Evolutionary conservation across 805 yeast genomes (phyloP).

Genomic region (Millerago galiae): DNA sequence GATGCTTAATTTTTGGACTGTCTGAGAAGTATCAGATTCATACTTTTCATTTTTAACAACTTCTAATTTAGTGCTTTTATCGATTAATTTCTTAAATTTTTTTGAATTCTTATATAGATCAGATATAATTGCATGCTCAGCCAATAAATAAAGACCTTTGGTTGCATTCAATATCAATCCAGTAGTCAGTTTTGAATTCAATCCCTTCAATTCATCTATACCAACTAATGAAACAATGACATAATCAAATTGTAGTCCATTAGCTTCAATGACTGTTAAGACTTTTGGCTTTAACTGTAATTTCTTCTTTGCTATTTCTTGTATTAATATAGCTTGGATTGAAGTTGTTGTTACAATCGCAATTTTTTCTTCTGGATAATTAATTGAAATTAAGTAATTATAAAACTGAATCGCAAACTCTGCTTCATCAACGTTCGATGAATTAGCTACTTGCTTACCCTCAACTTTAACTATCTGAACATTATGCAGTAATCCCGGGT

Average conservation of each 20-base stretch:
- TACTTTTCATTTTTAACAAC: not conserved
- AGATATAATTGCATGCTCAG: not conserved
- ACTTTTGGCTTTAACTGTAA: not conserved
- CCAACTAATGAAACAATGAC: not conserved
- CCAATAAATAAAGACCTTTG: not conserved
- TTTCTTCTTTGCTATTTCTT: not conserved
- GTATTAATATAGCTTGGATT: constrained; percentile 8
- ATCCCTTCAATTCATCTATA: not conserved
- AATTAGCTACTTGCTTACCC: constrained; percentile 26
- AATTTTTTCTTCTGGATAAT: constrained; percentile 34
- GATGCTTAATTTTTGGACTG: not conserved
- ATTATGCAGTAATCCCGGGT: not conserved
- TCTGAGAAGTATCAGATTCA: not conserved
- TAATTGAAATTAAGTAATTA: constrained; percentile 39
- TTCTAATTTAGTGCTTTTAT: not conserved
- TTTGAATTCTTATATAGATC: not conserved
- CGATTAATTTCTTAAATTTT: not conserved
- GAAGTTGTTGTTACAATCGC: constrained; percentile 35
- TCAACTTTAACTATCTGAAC: constrained; percentile 24
- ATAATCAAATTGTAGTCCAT: not conserved
- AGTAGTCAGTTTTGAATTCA: not conserved
- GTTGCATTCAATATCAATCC: not conserved
- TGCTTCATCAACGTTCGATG: constrained; percentile 35
- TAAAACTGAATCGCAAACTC: constrained; percentile 39
- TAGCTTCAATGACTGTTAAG: not conserved